Base-by-base conservation (phyloP, 208 protist genomes). In the Phytomonas francai region DNA sequence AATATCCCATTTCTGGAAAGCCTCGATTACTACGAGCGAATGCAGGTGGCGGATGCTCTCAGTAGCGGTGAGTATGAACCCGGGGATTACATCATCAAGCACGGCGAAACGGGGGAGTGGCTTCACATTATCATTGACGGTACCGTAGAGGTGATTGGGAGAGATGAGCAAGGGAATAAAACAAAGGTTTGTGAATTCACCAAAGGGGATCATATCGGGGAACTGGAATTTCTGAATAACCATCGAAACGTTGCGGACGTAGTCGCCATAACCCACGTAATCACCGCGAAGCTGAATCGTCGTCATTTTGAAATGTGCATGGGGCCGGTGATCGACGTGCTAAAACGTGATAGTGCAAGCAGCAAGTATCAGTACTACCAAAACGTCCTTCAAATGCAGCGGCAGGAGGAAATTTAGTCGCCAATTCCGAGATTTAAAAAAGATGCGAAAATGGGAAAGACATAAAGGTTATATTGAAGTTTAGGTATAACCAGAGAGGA, bases 251-350 rank as follows among this genome's bases (percentile, higher is more conserved):
- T 94, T 22, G 91, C 91, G 0, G 91, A 96, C 57, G 78, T 96
- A 7, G 70, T 85, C 22, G 88, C 91, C 54, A 62, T 78, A 42
- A 93, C 91, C 27, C 68, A 80, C 59, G 88, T 96, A 36, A 89
- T 80, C 12, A 92, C 91, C 32, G 91, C 91, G 31, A 92, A 93
- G 73, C 76, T 96, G 6, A 96, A 96, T 76, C 87, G 91, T 58
- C 84, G 85, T 11, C 91, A 96, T 80, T 96, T 96, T 68, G 91
- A 96, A 76, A 91, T 96, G 88, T 96, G 88, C 72, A 88, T 96
- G 73, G 91, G 91, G 12, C 88, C 91, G 16, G 88, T 96, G 27
- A 87, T 96, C 34, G 86, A 96, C 42, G 83, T 96, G 8, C 74
- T 96, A 63, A 94, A 93, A 77, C 84, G 91, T 31, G 78, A 89